These are phyloP conservation scores for Erodium moschatum DNA, from an alignment of 441 rosid species.

Conservation along the genomic window DNA sequence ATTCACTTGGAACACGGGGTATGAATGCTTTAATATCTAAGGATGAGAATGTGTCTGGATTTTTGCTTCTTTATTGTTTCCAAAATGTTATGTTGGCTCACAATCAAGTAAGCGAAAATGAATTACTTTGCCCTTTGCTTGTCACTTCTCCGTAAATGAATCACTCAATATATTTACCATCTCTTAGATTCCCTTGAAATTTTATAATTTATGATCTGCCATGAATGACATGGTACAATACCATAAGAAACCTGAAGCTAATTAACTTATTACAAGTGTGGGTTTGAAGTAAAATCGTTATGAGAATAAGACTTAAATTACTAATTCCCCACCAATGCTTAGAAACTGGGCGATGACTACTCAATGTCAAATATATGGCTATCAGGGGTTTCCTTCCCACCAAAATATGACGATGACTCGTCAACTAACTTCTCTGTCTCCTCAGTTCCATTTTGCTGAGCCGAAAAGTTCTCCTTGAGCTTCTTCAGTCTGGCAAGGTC, in stretches of 20 bases:
- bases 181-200: no score
- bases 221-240: no score
- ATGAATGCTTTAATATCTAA: no score
- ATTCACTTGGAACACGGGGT: neutral
- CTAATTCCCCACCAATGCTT: neutral
- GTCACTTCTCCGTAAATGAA: no score
- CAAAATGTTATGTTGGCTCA: no score
- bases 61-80: no score
- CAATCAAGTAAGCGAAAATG: no score
- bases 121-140: no score
- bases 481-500: neutral
- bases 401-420: neutral
- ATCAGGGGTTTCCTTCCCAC: neutral
- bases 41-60: no score
- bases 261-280: neutral
- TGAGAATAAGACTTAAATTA: neutral
- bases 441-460: neutral
- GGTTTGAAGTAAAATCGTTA: no score
- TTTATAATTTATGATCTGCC: no score
- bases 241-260: neutral
- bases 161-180: no score
- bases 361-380: neutral
- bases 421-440: neutral
- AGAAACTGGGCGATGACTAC: neutral
- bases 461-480: neutral